phyloP scores from a whole-genome alignment of 202 grass and related monocot genomes.

The Cymbopogon flexuosus region DNA sequence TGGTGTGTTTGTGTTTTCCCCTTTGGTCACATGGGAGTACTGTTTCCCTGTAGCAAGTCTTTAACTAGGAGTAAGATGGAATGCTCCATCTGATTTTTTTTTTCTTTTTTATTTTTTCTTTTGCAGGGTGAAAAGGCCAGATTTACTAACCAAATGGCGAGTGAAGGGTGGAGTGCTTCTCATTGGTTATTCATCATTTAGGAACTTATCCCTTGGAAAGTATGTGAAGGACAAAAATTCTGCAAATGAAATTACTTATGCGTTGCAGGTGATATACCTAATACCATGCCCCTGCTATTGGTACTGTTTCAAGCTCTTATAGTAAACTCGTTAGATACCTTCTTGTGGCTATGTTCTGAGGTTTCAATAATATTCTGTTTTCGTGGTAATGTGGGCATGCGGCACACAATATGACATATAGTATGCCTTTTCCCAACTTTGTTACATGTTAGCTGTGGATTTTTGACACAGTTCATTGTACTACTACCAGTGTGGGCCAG shows the following conservation, averaged over 20 bases:
- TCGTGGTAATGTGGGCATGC: background rate
- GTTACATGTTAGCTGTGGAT: constrained; percentile 25
- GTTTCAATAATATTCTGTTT: constrained; percentile 4
- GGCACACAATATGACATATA: background rate
- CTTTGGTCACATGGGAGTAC: background rate
- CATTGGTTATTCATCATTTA: constrained; percentile 92
- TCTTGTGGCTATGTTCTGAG: constrained; percentile 7
- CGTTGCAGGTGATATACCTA: constrained; percentile 70
- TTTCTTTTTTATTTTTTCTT: background rate
- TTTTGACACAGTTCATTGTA: constrained; percentile 33
- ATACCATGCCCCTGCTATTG: constrained; percentile 10
- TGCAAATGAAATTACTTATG: constrained; percentile 67
- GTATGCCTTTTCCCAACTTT: constrained; percentile 1
- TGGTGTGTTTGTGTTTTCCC: background rate
- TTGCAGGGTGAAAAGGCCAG: constrained; percentile 63
- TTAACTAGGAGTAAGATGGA: constrained; percentile 12
- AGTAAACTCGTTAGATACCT: background rate
- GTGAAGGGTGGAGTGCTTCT: constrained; percentile 85
- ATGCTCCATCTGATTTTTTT: background rate
- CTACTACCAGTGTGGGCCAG: constrained; percentile 67
- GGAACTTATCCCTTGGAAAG: constrained; percentile 84
- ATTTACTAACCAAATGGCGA: constrained; percentile 84
- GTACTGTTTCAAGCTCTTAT: constrained; percentile 16
- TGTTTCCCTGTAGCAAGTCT: background rate
- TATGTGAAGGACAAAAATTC: constrained; percentile 62